Evolutionary conservation across 257 asterid species (phyloP).

Genomic region (Solanum gandarillasii): DNA sequence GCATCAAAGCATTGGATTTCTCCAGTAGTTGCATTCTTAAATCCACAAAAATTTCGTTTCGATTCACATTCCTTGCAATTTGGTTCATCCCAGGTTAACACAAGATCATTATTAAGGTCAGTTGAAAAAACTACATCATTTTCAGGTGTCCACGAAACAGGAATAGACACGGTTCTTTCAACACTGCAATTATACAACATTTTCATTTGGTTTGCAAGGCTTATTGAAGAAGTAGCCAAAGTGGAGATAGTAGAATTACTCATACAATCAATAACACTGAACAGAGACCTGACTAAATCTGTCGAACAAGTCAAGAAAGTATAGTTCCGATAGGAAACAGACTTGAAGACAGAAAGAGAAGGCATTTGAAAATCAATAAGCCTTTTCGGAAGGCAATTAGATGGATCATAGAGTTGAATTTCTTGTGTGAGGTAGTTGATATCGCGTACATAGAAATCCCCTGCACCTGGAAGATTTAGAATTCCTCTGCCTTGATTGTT

Average conservation of each 20-base stretch:
- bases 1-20: constrained; percentile 7
- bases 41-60: constrained; percentile 16
- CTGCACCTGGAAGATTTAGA: constrained; percentile 44
- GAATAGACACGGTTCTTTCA: constrained; percentile 19
- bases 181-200: constrained; percentile 17
- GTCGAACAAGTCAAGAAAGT: constrained; percentile 58
- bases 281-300: background rate
- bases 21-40: background rate
- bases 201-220: constrained; percentile 23
- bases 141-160: constrained; percentile 25
- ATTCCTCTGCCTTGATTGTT: background rate
- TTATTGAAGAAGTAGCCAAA: constrained; percentile 33
- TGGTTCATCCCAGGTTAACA: constrained; percentile 30
- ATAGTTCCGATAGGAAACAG: constrained; percentile 16
- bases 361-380: constrained; percentile 37
- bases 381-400: constrained; percentile 40
- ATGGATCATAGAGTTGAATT: constrained; percentile 43
- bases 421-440: constrained; percentile 43
- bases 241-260: constrained; percentile 13
- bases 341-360: constrained; percentile 26
- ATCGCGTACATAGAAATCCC: constrained; percentile 33
- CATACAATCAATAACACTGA: constrained; percentile 20
- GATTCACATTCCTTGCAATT: constrained; percentile 26
- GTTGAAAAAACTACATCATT: constrained; percentile 7
- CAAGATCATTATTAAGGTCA: constrained; percentile 15